Conservation (phyloP, 169 alveolate genomes). For the Plasmodium vivax region DNA sequence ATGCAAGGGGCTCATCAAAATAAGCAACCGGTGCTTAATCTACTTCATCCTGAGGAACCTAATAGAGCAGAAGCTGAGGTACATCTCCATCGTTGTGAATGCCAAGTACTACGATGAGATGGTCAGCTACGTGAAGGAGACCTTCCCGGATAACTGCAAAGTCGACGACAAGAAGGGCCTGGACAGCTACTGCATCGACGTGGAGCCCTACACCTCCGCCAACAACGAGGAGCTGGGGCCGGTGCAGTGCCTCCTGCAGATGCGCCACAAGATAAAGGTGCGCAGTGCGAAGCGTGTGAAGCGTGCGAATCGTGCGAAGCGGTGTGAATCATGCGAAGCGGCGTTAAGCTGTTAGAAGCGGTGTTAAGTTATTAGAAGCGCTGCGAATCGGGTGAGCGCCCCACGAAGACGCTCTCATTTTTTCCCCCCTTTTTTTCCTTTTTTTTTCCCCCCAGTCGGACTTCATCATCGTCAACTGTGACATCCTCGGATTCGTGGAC, state of each 20-base stretch:
- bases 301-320: neutral
- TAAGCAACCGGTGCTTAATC: constrained; percentile 47
- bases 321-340: neutral
- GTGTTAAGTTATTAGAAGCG: too few relatives aligned
- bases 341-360: too few relatives aligned
- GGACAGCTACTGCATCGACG: constrained; percentile 46
- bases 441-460: constrained; percentile 13
- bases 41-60: constrained; percentile 39
- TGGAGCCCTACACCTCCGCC: constrained; percentile 30
- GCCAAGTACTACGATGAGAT: constrained; percentile 47
- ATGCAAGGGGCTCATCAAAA: constrained; percentile 55
- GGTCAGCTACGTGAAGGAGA: constrained; percentile 30
- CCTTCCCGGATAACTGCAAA: constrained; percentile 46
- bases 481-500: constrained; percentile 69
- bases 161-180: constrained; percentile 49
- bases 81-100: constrained; percentile 54
- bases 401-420: neutral
- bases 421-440: neutral
- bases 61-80: constrained; percentile 52
- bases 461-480: constrained; percentile 57
- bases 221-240: constrained; percentile 55
- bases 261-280: constrained; percentile 41
- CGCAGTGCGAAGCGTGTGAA: neutral
- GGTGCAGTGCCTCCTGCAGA: constrained; percentile 41
- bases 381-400: neutral